Evolutionary conservation across 2,329 filamentous ascomycete genomes (phyloP).

Genomic region (Hypoxylon sp.): DNA sequence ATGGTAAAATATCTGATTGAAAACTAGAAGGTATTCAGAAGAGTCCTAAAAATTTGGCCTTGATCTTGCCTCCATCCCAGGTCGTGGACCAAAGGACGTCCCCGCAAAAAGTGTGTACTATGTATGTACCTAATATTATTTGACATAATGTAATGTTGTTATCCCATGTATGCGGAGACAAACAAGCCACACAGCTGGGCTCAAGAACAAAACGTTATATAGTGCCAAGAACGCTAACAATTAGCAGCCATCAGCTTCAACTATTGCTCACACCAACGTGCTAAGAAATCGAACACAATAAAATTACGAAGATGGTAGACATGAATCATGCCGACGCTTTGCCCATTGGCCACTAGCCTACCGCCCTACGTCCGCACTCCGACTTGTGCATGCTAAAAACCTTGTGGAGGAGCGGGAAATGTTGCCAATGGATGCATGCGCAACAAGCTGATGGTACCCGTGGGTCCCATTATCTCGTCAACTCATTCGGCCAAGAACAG

Average conservation of each 20-base stretch:
- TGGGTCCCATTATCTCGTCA: constrained; percentile 23
- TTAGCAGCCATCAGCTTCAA: neutral
- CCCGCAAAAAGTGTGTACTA: no score
- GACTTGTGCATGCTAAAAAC: constrained; percentile 32
- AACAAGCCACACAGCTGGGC: neutral
- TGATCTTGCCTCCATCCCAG: no score
- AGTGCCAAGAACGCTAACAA: neutral
- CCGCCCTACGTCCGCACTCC: constrained; percentile 10
- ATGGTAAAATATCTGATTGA: no score
- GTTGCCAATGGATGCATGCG: constrained; percentile 18
- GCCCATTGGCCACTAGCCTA: constrained; percentile 20
- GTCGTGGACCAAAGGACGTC: no score
- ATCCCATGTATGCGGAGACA: neutral
- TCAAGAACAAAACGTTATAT: neutral
- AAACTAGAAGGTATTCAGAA: no score
- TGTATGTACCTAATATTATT: neutral
- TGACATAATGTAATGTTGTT: no score
- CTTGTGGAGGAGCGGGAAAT: constrained; percentile 16
- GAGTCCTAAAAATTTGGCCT: no score
- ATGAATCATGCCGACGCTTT: constrained; percentile 10
- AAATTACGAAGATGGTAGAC: neutral
- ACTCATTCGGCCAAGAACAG: constrained; percentile 25
- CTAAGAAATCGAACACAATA: constrained; percentile 5
- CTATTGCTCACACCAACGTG: neutral
- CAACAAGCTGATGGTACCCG: constrained; percentile 1